Evolutionary conservation across 202 grass and related monocot species (phyloP).

Genomic region (Panicum hallii): DNA sequence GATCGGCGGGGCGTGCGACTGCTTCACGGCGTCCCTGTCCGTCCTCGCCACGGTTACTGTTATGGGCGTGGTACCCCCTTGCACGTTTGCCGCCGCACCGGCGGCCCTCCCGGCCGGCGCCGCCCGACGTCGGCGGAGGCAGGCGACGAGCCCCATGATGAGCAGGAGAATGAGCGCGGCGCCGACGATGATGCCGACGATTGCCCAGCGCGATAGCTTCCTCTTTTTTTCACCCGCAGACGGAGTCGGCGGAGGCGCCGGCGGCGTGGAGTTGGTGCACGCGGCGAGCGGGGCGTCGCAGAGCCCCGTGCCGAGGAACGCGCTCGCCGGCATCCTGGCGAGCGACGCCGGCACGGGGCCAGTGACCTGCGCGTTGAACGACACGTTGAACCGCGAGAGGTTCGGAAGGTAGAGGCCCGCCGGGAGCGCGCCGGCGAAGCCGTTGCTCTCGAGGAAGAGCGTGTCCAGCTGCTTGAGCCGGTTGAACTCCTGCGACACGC

Average conservation of each 20-base stretch:
- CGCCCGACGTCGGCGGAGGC: conserved; percentile 19
- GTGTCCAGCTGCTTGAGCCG: conserved; percentile 29
- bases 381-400: conserved; percentile 58
- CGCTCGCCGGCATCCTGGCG: conserved; percentile 30
- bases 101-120: neutral
- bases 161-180: conserved; percentile 50
- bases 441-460: conserved; percentile 54
- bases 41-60: conserved; percentile 33
- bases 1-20: neutral
- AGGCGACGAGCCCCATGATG: conserved; percentile 29
- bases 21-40: conserved; percentile 31
- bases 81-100: conserved; percentile 22
- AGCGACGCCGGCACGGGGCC: conserved; percentile 76
- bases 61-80: conserved; percentile 1
- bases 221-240: neutral
- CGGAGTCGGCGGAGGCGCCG: neutral
- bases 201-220: conserved; percentile 57
- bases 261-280: conserved; percentile 23
- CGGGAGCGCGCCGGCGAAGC: conserved; percentile 47
- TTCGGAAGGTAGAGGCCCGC: conserved; percentile 6
- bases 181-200: conserved; percentile 66
- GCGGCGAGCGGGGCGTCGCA: conserved; percentile 46
- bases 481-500: conserved; percentile 55
- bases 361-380: conserved; percentile 52
- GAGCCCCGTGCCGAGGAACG: conserved; percentile 70